Base-by-base conservation (phyloP, 306 rosid genomes). In the Dalbergia cultrata region DNA sequence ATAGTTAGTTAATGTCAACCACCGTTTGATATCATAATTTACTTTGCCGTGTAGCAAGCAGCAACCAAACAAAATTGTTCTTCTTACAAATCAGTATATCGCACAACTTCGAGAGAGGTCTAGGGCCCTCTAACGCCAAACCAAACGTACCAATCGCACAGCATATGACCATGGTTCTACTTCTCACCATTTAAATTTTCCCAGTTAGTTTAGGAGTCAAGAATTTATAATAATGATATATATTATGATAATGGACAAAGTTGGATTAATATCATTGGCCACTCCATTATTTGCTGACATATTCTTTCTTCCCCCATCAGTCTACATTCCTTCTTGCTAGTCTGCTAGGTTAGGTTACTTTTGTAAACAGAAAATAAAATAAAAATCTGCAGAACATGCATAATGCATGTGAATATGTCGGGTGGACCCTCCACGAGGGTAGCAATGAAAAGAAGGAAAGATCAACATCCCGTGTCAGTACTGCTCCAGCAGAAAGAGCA, bases 401-500 rank as follows among this genome's bases (percentile, higher is more conserved):
- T 13, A 50, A 50, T 50, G 57, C 57, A 85, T 83, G 90, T 80
- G 86, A 82, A n/a, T 52, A 78, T 86, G 92, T 83, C 85, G 87
- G 90, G 85, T 62, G 90, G 87, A 63, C 79, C 86, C 86, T 85
- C 71, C 41, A 37, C 21, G 70, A 26, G 8, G 72, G 12, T 14
- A 45, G 52, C 22, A 60, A 18, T 4, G n/a, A 63, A 26, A 26
- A 76, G 70, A 67, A 58, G 78, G 83, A 70, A 61, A 85, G 41
- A 83, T 85, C 87, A 78, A 78, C 90, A 66, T 85, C 86, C 26
- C 4, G 5, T 74, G 85, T 80, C 86, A 84, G 88, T 80, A 79
- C 45, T 75, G 43, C 39, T 50, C 54, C 67, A 59, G 43, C 63
- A 81, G 84, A 77, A 70, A 53, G 73, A 74, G 22, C 84, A 86